A percentile compares a stretch with the other conserved stretches of the same genome.
Evolutionary conservation across 306 rosid genomes (phyloP).

Genomic region (Inga oerstediana): DNA sequence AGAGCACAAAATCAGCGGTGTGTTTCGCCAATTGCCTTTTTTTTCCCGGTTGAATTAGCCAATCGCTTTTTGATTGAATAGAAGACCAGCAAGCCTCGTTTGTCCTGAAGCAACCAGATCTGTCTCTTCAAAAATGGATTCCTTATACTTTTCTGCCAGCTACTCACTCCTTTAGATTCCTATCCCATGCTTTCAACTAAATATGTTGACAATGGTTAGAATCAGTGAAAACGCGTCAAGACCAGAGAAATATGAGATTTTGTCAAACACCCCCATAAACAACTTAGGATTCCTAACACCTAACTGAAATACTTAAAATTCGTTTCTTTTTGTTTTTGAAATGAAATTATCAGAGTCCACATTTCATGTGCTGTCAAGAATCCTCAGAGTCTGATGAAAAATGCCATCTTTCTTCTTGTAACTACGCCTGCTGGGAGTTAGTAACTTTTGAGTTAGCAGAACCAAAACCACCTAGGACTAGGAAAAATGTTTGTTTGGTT

Average conservation of each 20-base stretch:
- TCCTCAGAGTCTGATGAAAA: not conserved
- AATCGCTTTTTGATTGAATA: not conserved
- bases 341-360: not conserved
- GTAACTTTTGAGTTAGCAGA: slow-evolving; percentile 29
- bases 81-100: slow-evolving; percentile 1
- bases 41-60: not conserved
- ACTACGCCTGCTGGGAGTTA: slow-evolving; percentile 8
- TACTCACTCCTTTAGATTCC: slow-evolving; percentile 23
- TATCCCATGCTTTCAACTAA: slow-evolving; percentile 22
- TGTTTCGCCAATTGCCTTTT: not conserved
- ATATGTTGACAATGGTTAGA: slow-evolving; percentile 7
- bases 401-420: not conserved
- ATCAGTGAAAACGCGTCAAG: not conserved
- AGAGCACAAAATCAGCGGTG: not conserved
- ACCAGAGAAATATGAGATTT: slow-evolving; percentile 1
- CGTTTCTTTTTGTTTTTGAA: not conserved
- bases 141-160: slow-evolving; percentile 26
- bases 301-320: not conserved
- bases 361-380: not conserved
- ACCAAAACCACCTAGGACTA: slow-evolving; percentile 51
- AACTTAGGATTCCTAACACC: not conserved
- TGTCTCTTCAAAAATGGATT: slow-evolving; percentile 36
- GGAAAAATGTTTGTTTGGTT: not conserved
- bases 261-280: not conserved
- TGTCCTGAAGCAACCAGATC: slow-evolving; percentile 41